Evolutionary conservation across 805 yeast species (phyloP).

Genomic region (Ogataea pini): DNA sequence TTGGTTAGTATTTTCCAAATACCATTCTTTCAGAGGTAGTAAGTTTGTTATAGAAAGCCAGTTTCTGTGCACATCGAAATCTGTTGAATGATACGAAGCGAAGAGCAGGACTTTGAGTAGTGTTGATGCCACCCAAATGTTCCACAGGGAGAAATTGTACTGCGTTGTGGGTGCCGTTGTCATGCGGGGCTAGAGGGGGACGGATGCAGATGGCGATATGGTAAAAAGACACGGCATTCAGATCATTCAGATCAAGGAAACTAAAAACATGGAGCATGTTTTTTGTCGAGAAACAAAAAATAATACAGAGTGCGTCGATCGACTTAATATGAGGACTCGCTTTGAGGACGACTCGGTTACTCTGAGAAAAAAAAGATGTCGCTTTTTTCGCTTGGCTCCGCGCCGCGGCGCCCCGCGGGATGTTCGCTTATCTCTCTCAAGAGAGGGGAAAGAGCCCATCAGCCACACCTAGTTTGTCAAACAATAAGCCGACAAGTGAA

Average conservation of each 20-base stretch:
- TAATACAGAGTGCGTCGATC: neutral
- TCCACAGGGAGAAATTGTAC: conserved; percentile 55
- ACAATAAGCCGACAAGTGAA: too few relatives aligned
- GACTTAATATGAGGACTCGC: too few relatives aligned
- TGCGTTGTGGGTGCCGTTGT: conserved; percentile 10
- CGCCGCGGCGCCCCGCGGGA: conserved; percentile 7
- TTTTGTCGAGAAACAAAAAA: neutral
- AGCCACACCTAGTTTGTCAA: neutral
- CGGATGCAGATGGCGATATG: neutral
- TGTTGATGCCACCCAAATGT: conserved; percentile 65
- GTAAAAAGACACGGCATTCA: too few relatives aligned
- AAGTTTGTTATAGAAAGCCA: conserved; percentile 90
- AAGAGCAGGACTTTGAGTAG: conserved; percentile 61
- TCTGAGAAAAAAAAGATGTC: too few relatives aligned
- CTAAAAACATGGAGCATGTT: neutral
- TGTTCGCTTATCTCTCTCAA: neutral
- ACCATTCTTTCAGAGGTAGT: conserved; percentile 81
- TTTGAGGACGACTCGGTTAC: too few relatives aligned
- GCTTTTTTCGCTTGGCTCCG: neutral
- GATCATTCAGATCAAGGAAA: neutral
- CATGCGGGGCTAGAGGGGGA: neutral
- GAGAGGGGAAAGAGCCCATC: neutral
- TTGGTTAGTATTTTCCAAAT: conserved; percentile 69
- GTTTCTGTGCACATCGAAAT: conserved; percentile 95
- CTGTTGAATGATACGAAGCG: conserved; percentile 89